Evolutionary conservation across 177 flowering plant genomes (phyloP).

Genomic region (Vitis hybrid): DNA sequence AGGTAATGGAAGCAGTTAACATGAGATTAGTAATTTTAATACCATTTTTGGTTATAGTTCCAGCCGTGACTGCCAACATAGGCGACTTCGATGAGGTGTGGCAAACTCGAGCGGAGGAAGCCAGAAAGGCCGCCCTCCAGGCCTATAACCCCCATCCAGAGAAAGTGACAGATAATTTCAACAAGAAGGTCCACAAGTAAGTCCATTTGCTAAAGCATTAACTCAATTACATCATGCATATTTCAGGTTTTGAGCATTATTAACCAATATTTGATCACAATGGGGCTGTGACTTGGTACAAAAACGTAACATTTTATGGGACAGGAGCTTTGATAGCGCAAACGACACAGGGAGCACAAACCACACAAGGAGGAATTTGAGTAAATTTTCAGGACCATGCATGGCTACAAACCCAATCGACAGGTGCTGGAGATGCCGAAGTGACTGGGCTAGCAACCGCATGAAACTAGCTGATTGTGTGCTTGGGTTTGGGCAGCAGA

Average conservation of each 20-base stretch:
- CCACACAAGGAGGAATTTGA: conserved; percentile 45
- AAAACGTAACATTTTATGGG: too few relatives aligned
- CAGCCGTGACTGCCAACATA: conserved; percentile 28
- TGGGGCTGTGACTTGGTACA: too few relatives aligned
- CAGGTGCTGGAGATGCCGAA: conserved; percentile 70
- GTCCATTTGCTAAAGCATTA: neutral
- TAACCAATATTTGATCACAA: too few relatives aligned
- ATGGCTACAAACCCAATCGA: conserved; percentile 68
- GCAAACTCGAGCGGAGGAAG: conserved; percentile 39
- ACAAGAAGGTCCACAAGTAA: conserved; percentile 34
- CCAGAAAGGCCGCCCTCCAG: conserved; percentile 26
- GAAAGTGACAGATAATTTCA: conserved; percentile 29
- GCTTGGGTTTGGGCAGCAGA: conserved; percentile 56
- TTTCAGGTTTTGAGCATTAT: too few relatives aligned
- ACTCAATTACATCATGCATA: too few relatives aligned
- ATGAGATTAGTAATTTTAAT: conserved; percentile 10
- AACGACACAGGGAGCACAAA: conserved; percentile 53
- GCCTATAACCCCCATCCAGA: conserved; percentile 43
- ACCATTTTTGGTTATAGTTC: conserved; percentile 12
- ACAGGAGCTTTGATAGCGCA: conserved; percentile 26
- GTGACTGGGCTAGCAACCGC: conserved; percentile 51
- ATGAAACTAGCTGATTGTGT: conserved; percentile 54
- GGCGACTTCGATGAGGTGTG: conserved; percentile 46
- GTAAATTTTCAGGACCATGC: conserved; percentile 32
- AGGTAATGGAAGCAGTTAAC: conserved; percentile 15